Conservation (phyloP, 2,329 filamentous ascomycete genomes). For the Aspergillus pseudonomiae region DNA sequence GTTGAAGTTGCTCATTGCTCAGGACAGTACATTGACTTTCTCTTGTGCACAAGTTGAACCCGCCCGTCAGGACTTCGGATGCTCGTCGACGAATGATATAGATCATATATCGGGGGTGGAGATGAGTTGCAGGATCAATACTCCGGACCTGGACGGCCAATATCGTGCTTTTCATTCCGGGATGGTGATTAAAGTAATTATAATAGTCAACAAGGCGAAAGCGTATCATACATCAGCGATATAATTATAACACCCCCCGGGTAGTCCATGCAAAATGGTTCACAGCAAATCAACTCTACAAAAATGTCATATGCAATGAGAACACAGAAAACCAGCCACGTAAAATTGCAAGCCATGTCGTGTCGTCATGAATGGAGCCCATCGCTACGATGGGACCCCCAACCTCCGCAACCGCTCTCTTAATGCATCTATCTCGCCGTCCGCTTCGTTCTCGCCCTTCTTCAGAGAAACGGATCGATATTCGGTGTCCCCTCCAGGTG, state of each 20-base stretch:
- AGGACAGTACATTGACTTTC: background rate
- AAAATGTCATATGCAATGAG: background rate
- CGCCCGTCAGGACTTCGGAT: background rate
- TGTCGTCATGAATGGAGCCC: constrained; percentile 26
- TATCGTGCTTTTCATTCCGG: background rate
- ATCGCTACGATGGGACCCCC: constrained; percentile 19
- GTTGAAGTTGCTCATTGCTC: background rate
- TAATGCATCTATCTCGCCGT: constrained; percentile 33
- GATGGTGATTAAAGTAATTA: background rate
- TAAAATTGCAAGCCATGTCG: constrained; percentile 20
- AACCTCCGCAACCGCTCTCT: constrained; percentile 33
- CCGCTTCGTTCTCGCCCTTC: constrained; percentile 21
- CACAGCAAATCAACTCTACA: constrained; percentile 3
- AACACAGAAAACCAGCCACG: background rate
- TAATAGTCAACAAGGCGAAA: background rate
- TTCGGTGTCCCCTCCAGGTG: constrained; percentile 50
- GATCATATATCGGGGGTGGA: background rate
- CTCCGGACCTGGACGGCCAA: too few species aligned
- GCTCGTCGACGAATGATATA: background rate
- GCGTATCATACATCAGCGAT: background rate
- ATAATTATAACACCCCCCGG: background rate
- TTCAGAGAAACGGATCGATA: constrained; percentile 44
- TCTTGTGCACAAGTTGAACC: background rate
- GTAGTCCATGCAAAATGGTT: background rate
- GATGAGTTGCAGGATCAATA: background rate